A percentile compares a stretch with the other conserved stretches of the same genome.
Evolutionary conservation across 495 filamentous ascomycete genomes (phyloP).

Genomic region (Penicillium antarcticum): DNA sequence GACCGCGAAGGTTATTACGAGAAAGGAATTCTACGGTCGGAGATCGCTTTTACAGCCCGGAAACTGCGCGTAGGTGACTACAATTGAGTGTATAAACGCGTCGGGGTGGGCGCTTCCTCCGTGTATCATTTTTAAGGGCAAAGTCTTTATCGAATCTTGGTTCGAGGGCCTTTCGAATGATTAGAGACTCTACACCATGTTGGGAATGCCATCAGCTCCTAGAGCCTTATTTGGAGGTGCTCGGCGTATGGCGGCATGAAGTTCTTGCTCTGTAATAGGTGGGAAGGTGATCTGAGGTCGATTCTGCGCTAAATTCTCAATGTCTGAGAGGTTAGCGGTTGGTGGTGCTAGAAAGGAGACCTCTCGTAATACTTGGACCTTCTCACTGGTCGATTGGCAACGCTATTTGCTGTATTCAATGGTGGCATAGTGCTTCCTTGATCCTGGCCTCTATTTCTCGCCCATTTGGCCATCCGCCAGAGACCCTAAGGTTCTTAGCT

Average conservation of each 20-base stretch:
- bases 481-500: constrained; percentile 5
- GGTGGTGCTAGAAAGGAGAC: constrained; percentile 23
- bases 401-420: background rate
- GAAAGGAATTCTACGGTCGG: too few species aligned
- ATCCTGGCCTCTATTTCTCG: background rate
- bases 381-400: constrained; percentile 7
- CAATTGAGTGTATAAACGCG: too few species aligned
- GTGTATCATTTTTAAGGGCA: too few species aligned
- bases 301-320: background rate
- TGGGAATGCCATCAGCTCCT: constrained; percentile 19
- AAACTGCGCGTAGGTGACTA: too few species aligned
- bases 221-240: constrained; percentile 25
- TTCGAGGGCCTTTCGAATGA: too few species aligned
- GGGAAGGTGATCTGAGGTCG: background rate
- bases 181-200: constrained; percentile 15
- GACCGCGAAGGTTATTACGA: too few species aligned
- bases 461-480: constrained; percentile 12
- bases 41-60: too few species aligned
- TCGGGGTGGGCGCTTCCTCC: too few species aligned
- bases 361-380: constrained; percentile 9
- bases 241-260: constrained; percentile 7
- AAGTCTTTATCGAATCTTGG: too few species aligned
- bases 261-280: too few species aligned
- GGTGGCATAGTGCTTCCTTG: constrained; percentile 1
- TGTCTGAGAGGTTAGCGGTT: constrained; percentile 19